Evolutionary conservation across 495 filamentous ascomycete genomes (phyloP).

Genomic region (Daldinia decipiens): DNA sequence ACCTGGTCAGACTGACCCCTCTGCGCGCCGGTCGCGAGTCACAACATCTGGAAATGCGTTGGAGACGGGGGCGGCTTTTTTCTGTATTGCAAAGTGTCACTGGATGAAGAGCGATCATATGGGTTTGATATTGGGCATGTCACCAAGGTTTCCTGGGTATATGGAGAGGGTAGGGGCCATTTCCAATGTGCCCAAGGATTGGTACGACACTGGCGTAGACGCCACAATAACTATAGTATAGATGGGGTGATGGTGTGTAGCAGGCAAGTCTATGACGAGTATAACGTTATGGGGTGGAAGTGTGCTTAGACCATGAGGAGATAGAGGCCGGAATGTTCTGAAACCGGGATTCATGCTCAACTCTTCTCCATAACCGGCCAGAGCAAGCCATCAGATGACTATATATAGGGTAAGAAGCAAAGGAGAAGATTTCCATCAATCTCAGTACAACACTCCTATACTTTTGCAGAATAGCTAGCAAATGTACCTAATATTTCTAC

Average conservation of each 20-base stretch:
- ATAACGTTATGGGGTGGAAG: background rate
- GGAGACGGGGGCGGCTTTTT: constrained; percentile 26
- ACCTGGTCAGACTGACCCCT: constrained; percentile 7
- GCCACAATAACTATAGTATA: constrained; percentile 29
- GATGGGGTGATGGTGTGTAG: background rate
- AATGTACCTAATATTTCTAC: background rate
- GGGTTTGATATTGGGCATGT: constrained; percentile 27
- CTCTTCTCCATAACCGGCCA: background rate
- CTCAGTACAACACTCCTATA: background rate
- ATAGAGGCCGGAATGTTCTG: background rate
- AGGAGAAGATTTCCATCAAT: background rate
- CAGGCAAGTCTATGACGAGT: background rate
- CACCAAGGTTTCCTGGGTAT: constrained; percentile 18
- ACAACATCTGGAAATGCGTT: constrained; percentile 23
- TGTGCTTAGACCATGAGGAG: background rate
- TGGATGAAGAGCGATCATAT: constrained; percentile 26
- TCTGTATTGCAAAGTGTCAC: constrained; percentile 24
- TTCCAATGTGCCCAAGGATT: constrained; percentile 22
- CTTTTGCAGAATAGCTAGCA: background rate
- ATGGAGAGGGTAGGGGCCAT: constrained; percentile 32
- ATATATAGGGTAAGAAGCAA: background rate
- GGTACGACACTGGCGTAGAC: constrained; percentile 26
- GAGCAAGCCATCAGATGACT: background rate
- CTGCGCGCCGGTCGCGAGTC: constrained; percentile 23
- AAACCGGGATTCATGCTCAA: background rate